Base-by-base conservation (phyloP, 169 alveolate species). In the Fabrea salina region DNA sequence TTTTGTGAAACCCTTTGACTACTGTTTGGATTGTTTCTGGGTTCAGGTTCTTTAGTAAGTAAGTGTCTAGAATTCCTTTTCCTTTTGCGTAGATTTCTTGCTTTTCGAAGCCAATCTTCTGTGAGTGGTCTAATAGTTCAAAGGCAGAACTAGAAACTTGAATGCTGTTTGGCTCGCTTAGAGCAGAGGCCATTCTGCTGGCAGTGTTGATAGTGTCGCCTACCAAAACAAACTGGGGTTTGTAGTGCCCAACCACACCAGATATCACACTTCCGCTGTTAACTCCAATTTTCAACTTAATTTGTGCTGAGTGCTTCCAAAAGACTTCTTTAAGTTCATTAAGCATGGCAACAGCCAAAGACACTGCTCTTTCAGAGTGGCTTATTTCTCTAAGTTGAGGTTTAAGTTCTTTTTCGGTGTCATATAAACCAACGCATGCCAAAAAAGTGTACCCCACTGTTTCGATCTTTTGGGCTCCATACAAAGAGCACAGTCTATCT, bases 201-300 rank as follows among this genome's bases (percentile, higher is more conserved):
- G 99, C 98, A 7, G 99, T 97, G 86, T 97, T 97, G 1, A 97
- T 98, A 13, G 99, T 96, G 87, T 97, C 99, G 19, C 99, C 99
- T 75, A 98, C 96, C 66, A 98, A 92, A 22, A 98, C 96, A 90
- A 96, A 98, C 88, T 97, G 97, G 8, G 99, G 99, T 78, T 96
- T 97, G 84, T 96, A 97, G 19, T 96, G 90, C 5, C 99, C 99
- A 2, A 97, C 98, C 19, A 97, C 98, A 3, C 99, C 99, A 0
- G 99, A 96, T 41, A 96, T 95, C 16, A 96, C 99, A 71, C 93
- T 82, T 16, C 99, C 99, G 59, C 97, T 92, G 80, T 97, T 95
- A 27, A 97, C 95, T 16, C 99, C 99, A 13, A 98, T 96, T 86
- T 96, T 96, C 11, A 97, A 39, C 11, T 41, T 30, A 16, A 70